A percentile compares a stretch with the other conserved stretches of the same genome.
These are phyloP conservation scores for Serendipita vermifera DNA, from an alignment of 768 basidiomycete species.

Conservation along the genomic window DNA sequence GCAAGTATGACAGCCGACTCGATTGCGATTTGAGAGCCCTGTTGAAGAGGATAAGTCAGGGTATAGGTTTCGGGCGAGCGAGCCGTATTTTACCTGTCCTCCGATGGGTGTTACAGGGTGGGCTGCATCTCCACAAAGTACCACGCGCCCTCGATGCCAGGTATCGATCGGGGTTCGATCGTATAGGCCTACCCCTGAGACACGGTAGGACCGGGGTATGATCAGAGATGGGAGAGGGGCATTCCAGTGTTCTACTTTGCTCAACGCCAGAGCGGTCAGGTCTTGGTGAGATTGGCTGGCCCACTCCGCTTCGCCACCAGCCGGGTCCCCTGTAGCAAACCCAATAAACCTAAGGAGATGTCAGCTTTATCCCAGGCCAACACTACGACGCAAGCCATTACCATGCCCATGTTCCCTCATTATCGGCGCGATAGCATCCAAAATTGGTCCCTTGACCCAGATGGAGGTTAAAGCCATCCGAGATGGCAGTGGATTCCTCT, in stretches of 20 bases:
- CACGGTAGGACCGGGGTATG: neutral
- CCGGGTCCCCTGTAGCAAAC: neutral
- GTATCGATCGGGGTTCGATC: slow-evolving; percentile 30
- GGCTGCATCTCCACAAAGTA: slow-evolving; percentile 35
- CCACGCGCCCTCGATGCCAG: slow-evolving; percentile 32
- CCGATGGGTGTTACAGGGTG: slow-evolving; percentile 35
- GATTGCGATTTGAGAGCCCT: slow-evolving; percentile 2
- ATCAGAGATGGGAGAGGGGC: neutral
- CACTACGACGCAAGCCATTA: neutral
- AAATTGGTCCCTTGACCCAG: slow-evolving; percentile 18
- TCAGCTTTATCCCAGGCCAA: slow-evolving; percentile 15
- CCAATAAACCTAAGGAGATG: slow-evolving; percentile 5
- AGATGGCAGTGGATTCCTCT: neutral
- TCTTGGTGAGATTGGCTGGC: slow-evolving; percentile 20
- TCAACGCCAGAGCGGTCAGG: slow-evolving; percentile 18
- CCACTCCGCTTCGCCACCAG: slow-evolving; percentile 7
- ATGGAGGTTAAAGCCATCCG: neutral
- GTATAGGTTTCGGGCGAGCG: too few species aligned
- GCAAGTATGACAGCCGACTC: slow-evolving; percentile 4
- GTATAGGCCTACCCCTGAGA: slow-evolving; percentile 30
- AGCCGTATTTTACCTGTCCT: neutral
- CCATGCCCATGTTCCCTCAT: neutral
- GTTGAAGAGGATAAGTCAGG: too few species aligned
- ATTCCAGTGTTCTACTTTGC: slow-evolving; percentile 22
- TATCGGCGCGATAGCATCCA: slow-evolving; percentile 24